phyloP scores from a whole-genome alignment of 2,329 filamentous ascomycete genomes.

The Zasmidium citrigriseum region DNA sequence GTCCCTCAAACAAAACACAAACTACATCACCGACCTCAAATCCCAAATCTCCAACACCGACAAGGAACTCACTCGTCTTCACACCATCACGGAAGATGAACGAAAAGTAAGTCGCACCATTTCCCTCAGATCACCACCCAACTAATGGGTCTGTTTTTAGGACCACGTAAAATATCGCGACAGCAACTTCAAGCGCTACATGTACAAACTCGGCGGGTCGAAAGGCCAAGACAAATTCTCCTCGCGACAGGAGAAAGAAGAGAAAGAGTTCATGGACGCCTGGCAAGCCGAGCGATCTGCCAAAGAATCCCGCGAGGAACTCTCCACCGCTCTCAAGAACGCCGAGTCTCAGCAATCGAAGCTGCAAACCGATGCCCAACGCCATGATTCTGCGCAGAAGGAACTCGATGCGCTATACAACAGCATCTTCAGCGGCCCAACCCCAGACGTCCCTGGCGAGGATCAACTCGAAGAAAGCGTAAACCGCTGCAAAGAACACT shows the following conservation, averaged over 20 bases:
- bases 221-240: slow-evolving; percentile 48
- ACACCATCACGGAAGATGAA: slow-evolving; percentile 48
- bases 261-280: slow-evolving; percentile 57
- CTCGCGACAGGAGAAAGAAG: slow-evolving; percentile 55
- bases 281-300: slow-evolving; percentile 52
- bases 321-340: slow-evolving; percentile 44
- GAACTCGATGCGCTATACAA: slow-evolving; percentile 56
- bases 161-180: slow-evolving; percentile 58
- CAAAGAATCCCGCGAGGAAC: slow-evolving; percentile 43
- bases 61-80: slow-evolving; percentile 43
- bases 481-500: slow-evolving; percentile 38
- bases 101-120: slow-evolving; percentile 33
- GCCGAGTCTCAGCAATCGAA: slow-evolving; percentile 40
- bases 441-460: slow-evolving; percentile 56
- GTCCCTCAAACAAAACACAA: slow-evolving; percentile 48
- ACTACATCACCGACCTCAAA: slow-evolving; percentile 50
- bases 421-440: slow-evolving; percentile 56
- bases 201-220: slow-evolving; percentile 54
- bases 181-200: slow-evolving; percentile 54
- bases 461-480: slow-evolving; percentile 48
- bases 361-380: slow-evolving; percentile 39
- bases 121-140: no score
- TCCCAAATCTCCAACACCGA: slow-evolving; percentile 41
- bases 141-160: background rate
- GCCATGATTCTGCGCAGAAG: slow-evolving; percentile 45